Evolutionary conservation across 2,329 filamentous ascomycete species (phyloP), one percentile per base, ranked within the genome.

Genomic region (Penicillium palitans): DNA sequence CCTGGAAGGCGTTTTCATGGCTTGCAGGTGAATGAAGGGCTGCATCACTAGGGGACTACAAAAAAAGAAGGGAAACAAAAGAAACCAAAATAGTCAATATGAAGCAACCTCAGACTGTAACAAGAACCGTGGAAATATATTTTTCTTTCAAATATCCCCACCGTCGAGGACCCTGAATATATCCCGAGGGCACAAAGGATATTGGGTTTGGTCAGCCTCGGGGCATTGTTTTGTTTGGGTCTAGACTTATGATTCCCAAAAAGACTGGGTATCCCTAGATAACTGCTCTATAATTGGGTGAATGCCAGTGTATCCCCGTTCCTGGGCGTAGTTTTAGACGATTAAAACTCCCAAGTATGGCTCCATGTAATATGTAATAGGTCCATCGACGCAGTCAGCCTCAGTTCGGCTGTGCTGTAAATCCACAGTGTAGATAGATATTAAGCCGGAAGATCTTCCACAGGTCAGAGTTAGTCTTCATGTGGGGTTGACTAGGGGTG

Each of bases 231-330:
- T 25, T 47, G 4, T 55, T 35, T 17, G 19, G 25, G 46, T 48
- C 41, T 48, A 37, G 27, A 49, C 35, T 49, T 25, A 17, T 8
- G 31, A 44, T 46, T 44, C 6, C 6, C 1, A 19, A 53, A 49
- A 37, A 8, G 31, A 50, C 25, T 25, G 31, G 24, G 31, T 25
- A 54, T 57, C 40, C 50, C 42, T 25, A 39, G 53, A 55, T 21
- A 40, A 17, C 21, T n/a, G 19, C 6, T 27, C 25, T 15, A 47
- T 57, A n/a, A 53, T 27, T 27, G 35, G 41, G 19, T 25, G 12
- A 29, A 6, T n/a, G 17, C 29, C 42, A 35, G 55, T 21, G 27
- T 9, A 35, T 13, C 15, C 25, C 47, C 35, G 42, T 54, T 27
- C 35, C 19, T 46, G 42, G 15, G 25, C 21, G 33, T 46, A 5